Evolutionary conservation across 2,329 filamentous ascomycete species (phyloP).

Genomic region (Lasiodiplodia hormozganensis): DNA sequence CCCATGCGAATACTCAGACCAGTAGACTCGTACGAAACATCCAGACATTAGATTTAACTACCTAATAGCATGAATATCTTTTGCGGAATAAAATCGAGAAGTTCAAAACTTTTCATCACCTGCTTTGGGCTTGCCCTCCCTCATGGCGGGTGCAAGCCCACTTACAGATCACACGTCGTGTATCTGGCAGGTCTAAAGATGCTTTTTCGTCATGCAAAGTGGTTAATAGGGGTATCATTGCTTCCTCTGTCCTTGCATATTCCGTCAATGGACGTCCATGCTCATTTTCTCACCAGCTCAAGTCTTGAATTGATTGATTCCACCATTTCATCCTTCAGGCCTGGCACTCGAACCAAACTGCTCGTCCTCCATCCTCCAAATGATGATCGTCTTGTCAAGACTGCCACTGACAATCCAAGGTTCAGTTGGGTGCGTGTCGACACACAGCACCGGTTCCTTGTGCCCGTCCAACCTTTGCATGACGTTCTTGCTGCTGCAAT

Average conservation of each 20-base stretch:
- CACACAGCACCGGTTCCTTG: constrained; percentile 64
- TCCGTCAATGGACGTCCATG: not conserved
- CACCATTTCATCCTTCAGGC: not conserved
- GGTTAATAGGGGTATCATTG: not conserved
- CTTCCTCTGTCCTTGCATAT: not conserved
- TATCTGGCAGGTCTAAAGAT: not conserved
- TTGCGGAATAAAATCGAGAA: too few relatives aligned
- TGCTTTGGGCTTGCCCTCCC: too few relatives aligned
- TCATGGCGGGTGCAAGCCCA: not conserved
- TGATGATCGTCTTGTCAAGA: constrained; percentile 65
- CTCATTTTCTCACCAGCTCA: not conserved
- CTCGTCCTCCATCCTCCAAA: constrained; percentile 61
- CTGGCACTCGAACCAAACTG: not conserved
- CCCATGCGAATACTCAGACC: too few relatives aligned
- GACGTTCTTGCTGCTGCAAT: constrained; percentile 83
- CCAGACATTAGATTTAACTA: too few relatives aligned
- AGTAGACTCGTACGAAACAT: too few relatives aligned
- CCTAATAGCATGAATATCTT: too few relatives aligned
- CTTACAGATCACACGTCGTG: not conserved
- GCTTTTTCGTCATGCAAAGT: not conserved
- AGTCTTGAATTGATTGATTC: not conserved
- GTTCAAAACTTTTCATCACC: too few relatives aligned
- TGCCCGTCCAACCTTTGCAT: constrained; percentile 70
- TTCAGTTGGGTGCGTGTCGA: constrained; percentile 64
- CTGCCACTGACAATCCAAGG: constrained; percentile 67